phyloP scores from a whole-genome alignment of 345 rosid genomes.

The Carallia pectinifolia region DNA sequence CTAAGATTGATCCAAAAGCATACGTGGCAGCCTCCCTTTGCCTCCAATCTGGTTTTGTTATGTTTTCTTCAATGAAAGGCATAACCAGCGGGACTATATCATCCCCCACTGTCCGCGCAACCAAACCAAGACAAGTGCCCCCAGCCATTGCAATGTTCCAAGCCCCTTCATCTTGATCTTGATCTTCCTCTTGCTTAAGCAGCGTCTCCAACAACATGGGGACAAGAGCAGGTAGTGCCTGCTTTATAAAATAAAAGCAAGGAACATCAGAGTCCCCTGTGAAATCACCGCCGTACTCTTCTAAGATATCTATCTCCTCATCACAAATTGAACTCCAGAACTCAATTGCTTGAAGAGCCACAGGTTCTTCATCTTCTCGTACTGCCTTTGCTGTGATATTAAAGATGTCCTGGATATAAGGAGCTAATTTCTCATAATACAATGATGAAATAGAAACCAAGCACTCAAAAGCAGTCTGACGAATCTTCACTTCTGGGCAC shows the following conservation, averaged over 20 bases:
- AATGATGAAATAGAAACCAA: slow-evolving; percentile 56
- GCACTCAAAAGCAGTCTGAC: slow-evolving; percentile 68
- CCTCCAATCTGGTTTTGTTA: too few relatives aligned
- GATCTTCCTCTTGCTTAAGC: slow-evolving; percentile 70
- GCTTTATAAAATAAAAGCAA: slow-evolving; percentile 37
- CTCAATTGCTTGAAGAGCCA: slow-evolving; percentile 65
- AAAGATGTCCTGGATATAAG: slow-evolving; percentile 56
- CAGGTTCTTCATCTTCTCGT: slow-evolving; percentile 59
- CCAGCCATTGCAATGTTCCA: slow-evolving; percentile 34
- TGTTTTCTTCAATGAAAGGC: too few relatives aligned
- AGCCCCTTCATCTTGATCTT: slow-evolving; percentile 70
- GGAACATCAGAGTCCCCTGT: too few relatives aligned
- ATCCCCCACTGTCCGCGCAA: too few relatives aligned
- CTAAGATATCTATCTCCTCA: too few relatives aligned
- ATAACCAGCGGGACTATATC: too few relatives aligned
- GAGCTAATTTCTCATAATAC: slow-evolving; percentile 53
- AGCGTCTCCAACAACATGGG: slow-evolving; percentile 60
- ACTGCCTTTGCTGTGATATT: slow-evolving; percentile 61
- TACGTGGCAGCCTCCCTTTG: too few relatives aligned
- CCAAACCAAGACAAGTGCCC: too few relatives aligned
- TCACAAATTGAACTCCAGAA: slow-evolving; percentile 11
- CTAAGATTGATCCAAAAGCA: slow-evolving; percentile 41
- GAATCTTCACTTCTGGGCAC: slow-evolving; percentile 52
- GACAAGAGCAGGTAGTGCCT: slow-evolving; percentile 52
- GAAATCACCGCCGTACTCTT: too few relatives aligned